phyloP scores from a whole-genome alignment of 352 stramenopile species.

The Phytophthora sp. region DNA sequence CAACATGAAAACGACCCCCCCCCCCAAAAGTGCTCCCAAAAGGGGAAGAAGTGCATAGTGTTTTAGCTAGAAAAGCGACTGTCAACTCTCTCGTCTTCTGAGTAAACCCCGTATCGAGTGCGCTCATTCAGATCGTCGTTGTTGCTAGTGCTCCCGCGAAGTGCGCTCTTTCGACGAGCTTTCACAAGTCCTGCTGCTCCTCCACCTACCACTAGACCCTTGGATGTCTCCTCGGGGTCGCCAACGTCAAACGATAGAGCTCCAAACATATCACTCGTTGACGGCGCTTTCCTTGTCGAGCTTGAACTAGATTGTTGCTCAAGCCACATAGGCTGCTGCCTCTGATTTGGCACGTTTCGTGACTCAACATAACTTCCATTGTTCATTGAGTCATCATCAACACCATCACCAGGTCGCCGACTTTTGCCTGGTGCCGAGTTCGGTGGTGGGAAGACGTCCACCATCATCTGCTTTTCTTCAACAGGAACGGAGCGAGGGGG shows the following conservation, averaged over 20 bases:
- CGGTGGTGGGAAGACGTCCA: conserved; percentile 69
- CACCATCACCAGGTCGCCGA: conserved; percentile 29
- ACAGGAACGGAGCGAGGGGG: conserved; percentile 69
- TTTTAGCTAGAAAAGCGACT: not conserved
- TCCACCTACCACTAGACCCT: conserved; percentile 57
- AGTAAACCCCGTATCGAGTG: conserved; percentile 24
- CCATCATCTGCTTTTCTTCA: conserved; percentile 64
- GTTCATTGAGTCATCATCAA: conserved; percentile 43
- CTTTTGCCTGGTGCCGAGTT: conserved; percentile 74
- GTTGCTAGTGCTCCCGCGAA: conserved; percentile 54
- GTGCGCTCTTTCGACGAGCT: conserved; percentile 62
- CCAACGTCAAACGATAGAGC: conserved; percentile 30
- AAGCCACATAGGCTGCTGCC: conserved; percentile 70
- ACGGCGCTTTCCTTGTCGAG: conserved; percentile 31
- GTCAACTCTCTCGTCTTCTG: not conserved
- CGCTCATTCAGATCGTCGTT: conserved; percentile 30
- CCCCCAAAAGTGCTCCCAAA: not conserved
- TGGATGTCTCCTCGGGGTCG: conserved; percentile 31
- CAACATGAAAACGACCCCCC: too few species aligned
- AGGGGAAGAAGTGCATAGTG: conserved; percentile 8
- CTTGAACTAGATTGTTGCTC: conserved; percentile 28
- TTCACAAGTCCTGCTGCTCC: conserved; percentile 73
- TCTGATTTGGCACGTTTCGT: conserved; percentile 23
- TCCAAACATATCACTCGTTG: conserved; percentile 8
- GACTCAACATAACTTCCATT: conserved; percentile 38